Conservation (phyloP, 2,329 filamentous ascomycete genomes). For the Apiospora phragmitis region DNA sequence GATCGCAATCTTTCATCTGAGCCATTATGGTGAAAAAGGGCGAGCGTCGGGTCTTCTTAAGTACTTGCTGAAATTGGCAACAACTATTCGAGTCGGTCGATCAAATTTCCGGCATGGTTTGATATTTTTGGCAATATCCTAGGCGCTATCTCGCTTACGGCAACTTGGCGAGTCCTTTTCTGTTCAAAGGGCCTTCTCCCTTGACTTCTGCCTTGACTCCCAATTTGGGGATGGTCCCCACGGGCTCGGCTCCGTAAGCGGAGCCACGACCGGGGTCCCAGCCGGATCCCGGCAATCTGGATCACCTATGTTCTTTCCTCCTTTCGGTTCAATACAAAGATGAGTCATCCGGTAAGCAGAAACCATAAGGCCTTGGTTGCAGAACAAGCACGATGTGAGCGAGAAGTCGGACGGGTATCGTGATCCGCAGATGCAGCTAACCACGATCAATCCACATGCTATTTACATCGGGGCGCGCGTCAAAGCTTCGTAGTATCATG, state of each 20-base stretch:
- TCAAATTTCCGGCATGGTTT: background rate
- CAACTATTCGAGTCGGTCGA: background rate
- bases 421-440: background rate
- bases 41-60: background rate
- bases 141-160: background rate
- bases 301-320: background rate
- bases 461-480: background rate
- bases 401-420: background rate
- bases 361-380: background rate
- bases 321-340: background rate
- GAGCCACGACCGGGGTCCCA: background rate
- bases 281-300: background rate
- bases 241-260: background rate
- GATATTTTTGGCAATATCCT: background rate
- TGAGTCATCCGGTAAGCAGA: background rate
- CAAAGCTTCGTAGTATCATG: too few species aligned
- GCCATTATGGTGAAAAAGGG: background rate
- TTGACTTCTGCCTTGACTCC: background rate
- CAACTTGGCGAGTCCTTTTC: background rate
- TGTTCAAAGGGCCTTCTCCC: background rate
- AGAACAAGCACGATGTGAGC: background rate
- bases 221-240: background rate
- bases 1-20: background rate
- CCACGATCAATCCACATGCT: background rate
- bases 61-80: background rate